phyloP scores from a whole-genome alignment of 257 asterid species.

The Solanum etuberosum region DNA sequence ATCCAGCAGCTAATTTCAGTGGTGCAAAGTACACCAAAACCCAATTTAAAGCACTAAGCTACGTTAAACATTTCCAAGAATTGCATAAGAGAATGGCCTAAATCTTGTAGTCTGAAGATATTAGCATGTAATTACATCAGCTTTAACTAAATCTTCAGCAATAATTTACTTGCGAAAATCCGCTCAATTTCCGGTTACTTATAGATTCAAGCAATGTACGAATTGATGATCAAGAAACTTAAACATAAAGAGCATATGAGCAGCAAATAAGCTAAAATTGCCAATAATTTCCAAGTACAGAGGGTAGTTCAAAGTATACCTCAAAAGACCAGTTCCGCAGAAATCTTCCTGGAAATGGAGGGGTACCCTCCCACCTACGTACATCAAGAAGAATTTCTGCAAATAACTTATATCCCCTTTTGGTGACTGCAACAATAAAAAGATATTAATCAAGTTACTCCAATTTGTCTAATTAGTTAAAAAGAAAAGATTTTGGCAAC shows the following conservation, averaged over 20 bases:
- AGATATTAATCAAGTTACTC: not conserved
- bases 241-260: not conserved
- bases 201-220: not conserved
- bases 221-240: not conserved
- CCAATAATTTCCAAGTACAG: not conserved
- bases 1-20: not conserved
- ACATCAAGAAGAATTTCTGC: conserved; percentile 92
- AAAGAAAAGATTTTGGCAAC: not conserved
- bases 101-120: not conserved
- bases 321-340: conserved; percentile 94
- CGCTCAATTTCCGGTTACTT: not conserved
- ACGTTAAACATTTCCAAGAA: not conserved
- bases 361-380: conserved; percentile 92
- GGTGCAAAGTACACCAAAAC: not conserved
- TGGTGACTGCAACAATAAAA: conserved; percentile 59
- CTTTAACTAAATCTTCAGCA: not conserved
- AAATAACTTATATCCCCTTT: conserved; percentile 95
- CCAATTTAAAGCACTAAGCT: not conserved
- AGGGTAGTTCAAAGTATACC: conserved; percentile 27
- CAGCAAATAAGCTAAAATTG: not conserved
- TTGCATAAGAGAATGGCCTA: not conserved
- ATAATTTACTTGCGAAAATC: not conserved
- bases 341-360: conserved; percentile 97
- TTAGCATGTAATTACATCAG: not conserved
- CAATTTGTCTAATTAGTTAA: not conserved